Evolutionary conservation across 2,329 filamentous ascomycete species (phyloP).

Genomic region (Alternaria hordeiaustralica): DNA sequence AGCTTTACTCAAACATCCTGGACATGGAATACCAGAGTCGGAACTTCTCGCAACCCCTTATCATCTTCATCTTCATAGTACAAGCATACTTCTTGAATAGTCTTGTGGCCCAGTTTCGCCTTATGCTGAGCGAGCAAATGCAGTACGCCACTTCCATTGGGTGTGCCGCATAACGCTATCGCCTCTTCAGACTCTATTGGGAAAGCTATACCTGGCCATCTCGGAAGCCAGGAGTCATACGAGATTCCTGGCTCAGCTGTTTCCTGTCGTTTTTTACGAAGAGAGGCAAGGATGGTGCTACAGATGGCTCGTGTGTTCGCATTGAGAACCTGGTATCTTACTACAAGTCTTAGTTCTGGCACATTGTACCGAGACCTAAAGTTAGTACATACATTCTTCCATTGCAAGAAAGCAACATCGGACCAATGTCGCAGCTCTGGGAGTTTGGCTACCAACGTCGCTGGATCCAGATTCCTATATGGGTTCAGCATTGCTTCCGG

Average conservation of each 20-base stretch:
- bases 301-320: neutral
- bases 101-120: constrained; percentile 11
- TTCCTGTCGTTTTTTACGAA: neutral
- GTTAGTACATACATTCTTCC: neutral
- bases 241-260: neutral
- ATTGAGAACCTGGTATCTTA: neutral
- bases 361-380: neutral
- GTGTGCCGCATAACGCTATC: constrained; percentile 10
- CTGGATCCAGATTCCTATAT: neutral
- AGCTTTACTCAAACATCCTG: neutral
- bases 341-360: neutral
- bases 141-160: constrained; percentile 14
- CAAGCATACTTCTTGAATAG: constrained; percentile 5
- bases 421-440: constrained; percentile 5
- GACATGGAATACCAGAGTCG: neutral
- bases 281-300: neutral
- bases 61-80: neutral
- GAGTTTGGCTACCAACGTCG: neutral
- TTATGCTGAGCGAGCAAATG: constrained; percentile 11
- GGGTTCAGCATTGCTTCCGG: neutral
- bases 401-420: constrained; percentile 10
- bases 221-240: neutral
- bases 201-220: constrained; percentile 15
- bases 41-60: neutral
- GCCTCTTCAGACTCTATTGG: constrained; percentile 7